Base-by-base conservation (phyloP, 257 asterid genomes). In the Knoxia roxburghii region DNA sequence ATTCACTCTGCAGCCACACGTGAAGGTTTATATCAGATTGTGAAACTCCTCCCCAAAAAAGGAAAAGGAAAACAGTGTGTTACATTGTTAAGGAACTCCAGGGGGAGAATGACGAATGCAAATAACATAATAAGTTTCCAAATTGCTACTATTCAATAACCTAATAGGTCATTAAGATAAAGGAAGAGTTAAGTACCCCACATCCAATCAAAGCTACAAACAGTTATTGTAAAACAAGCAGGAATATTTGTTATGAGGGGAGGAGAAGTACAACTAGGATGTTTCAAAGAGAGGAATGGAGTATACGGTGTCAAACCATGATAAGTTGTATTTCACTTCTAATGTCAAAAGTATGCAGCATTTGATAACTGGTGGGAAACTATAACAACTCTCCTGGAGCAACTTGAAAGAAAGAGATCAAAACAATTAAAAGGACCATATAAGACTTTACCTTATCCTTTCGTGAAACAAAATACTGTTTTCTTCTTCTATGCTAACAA, bases 401-500 rank as follows among this genome's bases (percentile, higher is more conserved):
- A 54, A 2, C 30, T 39, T 39, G 23, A 9, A 29, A 30, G 23
- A 64, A 10, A 32, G 45, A 55, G n/a, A 63, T 20, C 48, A 52
- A 43, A 46, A n/a, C 24, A 17, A 32, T 45, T 35, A 7, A 32
- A 30, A 6, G 61, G 40, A 32, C 64, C 20, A 23, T 35, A 6
- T 33, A 65, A 27, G 48, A 68, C 65, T 62, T 17, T 84, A 88
- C 99, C 99, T 90, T 76, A 93, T 86, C 79, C 87, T 93, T 74
- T 93, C 96, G 68, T 90, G 74, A 68, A 82, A 90, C 69, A 93
- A 77, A 65, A 93, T 84, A 79, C 78, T 66, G 81, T 83, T 84
- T 65, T 84, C 95, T 63, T 88, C 94, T 77, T 88, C 97, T 46
- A 80, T 57, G 55, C 95, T 86, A 68, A 90, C 87, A 73, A 93